These are phyloP conservation scores for Hydrangea macrophylla DNA, from an alignment of 148 eudicot species.

Conservation along the genomic window DNA sequence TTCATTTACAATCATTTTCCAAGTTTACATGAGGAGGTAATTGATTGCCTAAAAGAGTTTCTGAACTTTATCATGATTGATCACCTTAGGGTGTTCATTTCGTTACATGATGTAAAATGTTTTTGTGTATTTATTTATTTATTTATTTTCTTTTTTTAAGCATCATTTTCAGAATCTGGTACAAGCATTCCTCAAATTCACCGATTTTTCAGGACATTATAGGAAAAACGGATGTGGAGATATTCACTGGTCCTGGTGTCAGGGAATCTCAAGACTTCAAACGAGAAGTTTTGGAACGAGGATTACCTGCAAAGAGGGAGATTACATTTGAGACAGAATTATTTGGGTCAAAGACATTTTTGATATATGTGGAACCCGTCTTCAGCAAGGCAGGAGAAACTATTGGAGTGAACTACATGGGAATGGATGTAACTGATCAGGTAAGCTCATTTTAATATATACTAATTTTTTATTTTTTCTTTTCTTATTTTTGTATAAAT, in stretches of 20 bases:
- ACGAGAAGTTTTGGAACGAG: slow-evolving; percentile 78
- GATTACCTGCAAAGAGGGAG: slow-evolving; percentile 84
- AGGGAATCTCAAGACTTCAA: slow-evolving; percentile 87
- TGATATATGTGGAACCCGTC: slow-evolving; percentile 91
- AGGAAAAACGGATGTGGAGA: slow-evolving; percentile 89
- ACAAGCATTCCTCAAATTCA: slow-evolving; percentile 28
- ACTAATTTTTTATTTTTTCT: no score
- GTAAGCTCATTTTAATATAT: slow-evolving; percentile 36
- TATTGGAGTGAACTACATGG: slow-evolving; percentile 90
- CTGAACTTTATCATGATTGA: no score
- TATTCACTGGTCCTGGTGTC: slow-evolving; percentile 79
- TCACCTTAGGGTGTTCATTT: no score
- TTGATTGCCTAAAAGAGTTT: slow-evolving; percentile 6
- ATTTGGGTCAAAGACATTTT: slow-evolving; percentile 79
- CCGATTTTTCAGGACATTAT: slow-evolving; percentile 73
- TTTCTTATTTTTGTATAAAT: no score
- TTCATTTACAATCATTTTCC: slow-evolving; percentile 87
- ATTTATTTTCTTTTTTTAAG: slow-evolving; percentile 13
- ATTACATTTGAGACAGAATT: slow-evolving; percentile 84
- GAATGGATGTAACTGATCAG: slow-evolving; percentile 97
- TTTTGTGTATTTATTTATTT: neutral
- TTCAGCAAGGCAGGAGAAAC: slow-evolving; percentile 81
- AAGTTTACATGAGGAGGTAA: slow-evolving; percentile 77
- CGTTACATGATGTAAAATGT: no score
- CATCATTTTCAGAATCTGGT: slow-evolving; percentile 21